Evolutionary conservation across 495 filamentous ascomycete genomes (phyloP), one percentile per base, ranked within the genome.

Genomic region (Daldinia loculata): DNA sequence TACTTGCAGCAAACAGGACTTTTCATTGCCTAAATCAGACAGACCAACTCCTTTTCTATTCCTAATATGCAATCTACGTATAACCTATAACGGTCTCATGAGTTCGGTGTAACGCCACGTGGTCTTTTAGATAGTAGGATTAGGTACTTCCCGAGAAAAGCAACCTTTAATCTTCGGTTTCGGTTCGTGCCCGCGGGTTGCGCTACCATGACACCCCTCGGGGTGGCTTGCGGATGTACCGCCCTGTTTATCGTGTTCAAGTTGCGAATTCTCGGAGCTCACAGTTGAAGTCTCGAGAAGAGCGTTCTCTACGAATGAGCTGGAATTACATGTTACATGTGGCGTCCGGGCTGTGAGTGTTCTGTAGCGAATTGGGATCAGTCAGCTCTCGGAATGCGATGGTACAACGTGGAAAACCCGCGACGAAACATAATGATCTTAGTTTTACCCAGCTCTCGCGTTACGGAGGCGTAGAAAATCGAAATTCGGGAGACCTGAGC

Each of bases 51-150:
- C 24, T 53, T 53, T 53, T 15, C 22, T 53, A 15, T 9, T 30
- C 27, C 15, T 27, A 30, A 8, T 30, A 53, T 53, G 50, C 50
- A 53, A 30, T 30, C 50, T 52, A 8, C 50, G 50, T 52, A 52
- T 53, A 53, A 53, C 50, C 24, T 30, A 30, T 53, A 53, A 53
- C 26, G 38, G 69, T 72, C 29, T 68, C 56, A 68, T 55, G 65
- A 38, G 14, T 19, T 57, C 53, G 39, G 61, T 66, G 70, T 55
- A 51, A 69, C 63, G 65, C 70, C 70, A 72, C 70, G 70, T 72
- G 70, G n/a, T 27, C 34, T 56, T 30, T 19, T 30, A 34, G 24
- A 52, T 19, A 57, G 48, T 62, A 52, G 19, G 48, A 43, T 34
- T 24, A n/a, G n/a, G n/a, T n/a, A 50, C 29, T 38, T 55, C 6